Conservation (phyloP, 352 stramenopile genomes). For the Pythium sukuiense region DNA sequence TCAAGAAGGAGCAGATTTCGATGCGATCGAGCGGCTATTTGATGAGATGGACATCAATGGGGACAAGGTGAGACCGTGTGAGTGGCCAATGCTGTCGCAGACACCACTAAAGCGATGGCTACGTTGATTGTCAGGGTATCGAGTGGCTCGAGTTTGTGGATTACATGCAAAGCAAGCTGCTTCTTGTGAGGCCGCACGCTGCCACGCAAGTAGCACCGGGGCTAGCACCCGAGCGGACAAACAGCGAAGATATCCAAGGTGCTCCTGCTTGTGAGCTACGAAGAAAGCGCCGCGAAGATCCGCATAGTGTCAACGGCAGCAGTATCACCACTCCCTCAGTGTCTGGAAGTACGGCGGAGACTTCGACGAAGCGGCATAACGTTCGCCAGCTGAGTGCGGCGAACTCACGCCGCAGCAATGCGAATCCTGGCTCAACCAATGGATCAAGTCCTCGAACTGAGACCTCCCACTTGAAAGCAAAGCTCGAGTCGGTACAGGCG, state of each 20-base stretch:
- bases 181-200: neutral
- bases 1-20: too few species aligned
- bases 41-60: slow-evolving; percentile 46
- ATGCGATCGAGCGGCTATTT: slow-evolving; percentile 44
- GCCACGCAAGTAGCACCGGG: neutral
- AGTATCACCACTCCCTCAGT: neutral
- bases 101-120: too few species aligned
- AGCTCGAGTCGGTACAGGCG: slow-evolving; percentile 10
- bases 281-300: slow-evolving; percentile 26
- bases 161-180: slow-evolving; percentile 38
- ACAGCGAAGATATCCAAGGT: neutral
- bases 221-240: neutral
- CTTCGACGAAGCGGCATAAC: slow-evolving; percentile 3
- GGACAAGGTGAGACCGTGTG: slow-evolving; percentile 35
- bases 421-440: neutral
- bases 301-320: neutral
- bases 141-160: slow-evolving; percentile 62
- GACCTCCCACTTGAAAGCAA: neutral
- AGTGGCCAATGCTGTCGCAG: too few species aligned
- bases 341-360: neutral
- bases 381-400: slow-evolving; percentile 9
- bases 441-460: neutral
- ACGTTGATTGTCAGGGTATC: slow-evolving; percentile 22
- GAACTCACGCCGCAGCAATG: neutral
- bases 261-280: slow-evolving; percentile 7